phyloP scores from a whole-genome alignment of 2,329 filamentous ascomycete species.

The Knoxdaviesia proteae region DNA sequence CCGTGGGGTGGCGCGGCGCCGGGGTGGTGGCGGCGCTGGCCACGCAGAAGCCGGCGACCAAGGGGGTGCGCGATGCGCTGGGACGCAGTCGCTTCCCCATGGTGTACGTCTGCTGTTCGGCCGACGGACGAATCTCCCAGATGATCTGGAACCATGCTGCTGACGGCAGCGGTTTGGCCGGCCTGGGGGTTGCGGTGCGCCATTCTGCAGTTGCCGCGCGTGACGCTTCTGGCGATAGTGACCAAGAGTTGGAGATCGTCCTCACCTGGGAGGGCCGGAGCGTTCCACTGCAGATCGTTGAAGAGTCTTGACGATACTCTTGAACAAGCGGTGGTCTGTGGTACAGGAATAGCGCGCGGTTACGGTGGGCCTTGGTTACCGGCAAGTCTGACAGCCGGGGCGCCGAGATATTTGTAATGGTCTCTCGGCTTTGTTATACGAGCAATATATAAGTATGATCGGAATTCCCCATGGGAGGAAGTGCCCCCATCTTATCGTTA shows the following conservation, averaged over 20 bases:
- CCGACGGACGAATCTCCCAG: conserved; percentile 38
- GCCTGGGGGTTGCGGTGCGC: conserved; percentile 28
- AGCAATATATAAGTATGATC: too few relatives aligned
- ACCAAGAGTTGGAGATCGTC: conserved; percentile 19
- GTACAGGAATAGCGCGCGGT: too few relatives aligned
- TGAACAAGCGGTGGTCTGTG: too few relatives aligned
- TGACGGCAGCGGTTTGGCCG: conserved; percentile 39
- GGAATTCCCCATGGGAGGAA: too few relatives aligned
- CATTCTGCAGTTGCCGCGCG: conserved; percentile 10
- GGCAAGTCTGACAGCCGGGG: too few relatives aligned
- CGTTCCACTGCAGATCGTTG: too few relatives aligned
- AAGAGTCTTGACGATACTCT: too few relatives aligned
- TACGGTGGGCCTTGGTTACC: too few relatives aligned
- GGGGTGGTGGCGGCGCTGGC: conserved; percentile 53
- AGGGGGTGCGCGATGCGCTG: conserved; percentile 56
- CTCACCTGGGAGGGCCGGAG: conserved; percentile 26
- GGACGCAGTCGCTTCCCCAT: conserved; percentile 47
- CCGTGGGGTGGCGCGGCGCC: conserved; percentile 45
- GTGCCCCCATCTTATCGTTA: too few relatives aligned
- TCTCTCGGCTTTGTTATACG: too few relatives aligned
- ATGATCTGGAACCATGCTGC: conserved; percentile 53
- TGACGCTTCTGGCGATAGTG: conserved; percentile 4
- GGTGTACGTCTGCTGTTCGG: conserved; percentile 44
- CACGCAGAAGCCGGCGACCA: conserved; percentile 48
- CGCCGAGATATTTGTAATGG: too few relatives aligned